phyloP scores from a whole-genome alignment of 768 basidiomycete genomes.

The Phylloporus sp. region DNA sequence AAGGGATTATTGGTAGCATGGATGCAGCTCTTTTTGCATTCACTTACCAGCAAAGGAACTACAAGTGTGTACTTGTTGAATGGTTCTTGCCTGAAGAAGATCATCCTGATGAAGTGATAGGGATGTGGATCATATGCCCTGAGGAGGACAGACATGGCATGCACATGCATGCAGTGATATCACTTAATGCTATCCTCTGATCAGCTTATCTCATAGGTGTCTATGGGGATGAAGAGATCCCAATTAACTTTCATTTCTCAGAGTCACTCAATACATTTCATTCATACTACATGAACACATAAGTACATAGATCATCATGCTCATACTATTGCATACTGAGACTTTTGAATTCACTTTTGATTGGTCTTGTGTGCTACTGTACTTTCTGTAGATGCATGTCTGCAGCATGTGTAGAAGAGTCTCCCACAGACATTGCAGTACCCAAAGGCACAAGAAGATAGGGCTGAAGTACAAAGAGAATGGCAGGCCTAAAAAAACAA shows the following conservation, averaged over 20 bases:
- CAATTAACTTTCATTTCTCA: conserved; percentile 14
- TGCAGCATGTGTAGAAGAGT: background rate
- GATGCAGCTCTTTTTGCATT: too few species aligned
- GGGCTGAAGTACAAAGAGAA: background rate
- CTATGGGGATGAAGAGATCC: conserved; percentile 20
- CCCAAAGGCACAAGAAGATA: background rate
- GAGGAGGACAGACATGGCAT: background rate
- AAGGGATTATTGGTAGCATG: too few species aligned
- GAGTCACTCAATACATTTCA: conserved; percentile 23
- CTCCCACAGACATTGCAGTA: too few species aligned
- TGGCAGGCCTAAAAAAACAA: background rate
- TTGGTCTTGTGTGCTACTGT: background rate
- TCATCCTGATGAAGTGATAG: too few species aligned
- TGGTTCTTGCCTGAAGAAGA: too few species aligned
- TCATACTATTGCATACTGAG: too few species aligned
- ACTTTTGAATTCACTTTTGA: background rate
- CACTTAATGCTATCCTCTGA: conserved; percentile 29
- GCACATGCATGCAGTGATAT: conserved; percentile 16
- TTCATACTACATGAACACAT: conserved; percentile 30
- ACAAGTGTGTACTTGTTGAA: too few species aligned
- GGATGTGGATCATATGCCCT: background rate
- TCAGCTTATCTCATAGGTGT: conserved; percentile 32
- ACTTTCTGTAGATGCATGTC: background rate
- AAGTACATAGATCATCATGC: conserved; percentile 32
- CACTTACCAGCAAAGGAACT: too few species aligned